phyloP scores from a whole-genome alignment of 2,329 filamentous ascomycete species.

The Ceratocystis eucalypticola region DNA sequence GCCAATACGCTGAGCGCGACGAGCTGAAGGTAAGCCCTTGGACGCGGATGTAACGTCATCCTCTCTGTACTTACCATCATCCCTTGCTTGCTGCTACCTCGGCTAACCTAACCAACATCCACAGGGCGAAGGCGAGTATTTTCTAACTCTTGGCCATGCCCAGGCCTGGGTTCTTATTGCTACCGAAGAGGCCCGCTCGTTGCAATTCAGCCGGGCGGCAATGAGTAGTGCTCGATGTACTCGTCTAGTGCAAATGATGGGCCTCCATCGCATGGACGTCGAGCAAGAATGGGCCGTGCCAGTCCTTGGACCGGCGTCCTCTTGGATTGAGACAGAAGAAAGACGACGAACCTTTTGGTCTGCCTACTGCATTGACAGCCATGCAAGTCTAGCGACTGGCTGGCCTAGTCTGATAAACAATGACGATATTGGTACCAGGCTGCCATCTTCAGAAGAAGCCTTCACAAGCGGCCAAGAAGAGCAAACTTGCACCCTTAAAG shows the following conservation, averaged over 20 bases:
- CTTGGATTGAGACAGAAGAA: conserved; percentile 68
- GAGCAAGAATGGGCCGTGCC: conserved; percentile 54
- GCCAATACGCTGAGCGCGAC: conserved; percentile 71
- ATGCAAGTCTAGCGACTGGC: conserved; percentile 76
- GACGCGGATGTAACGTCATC: not conserved
- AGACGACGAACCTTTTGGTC: conserved; percentile 77
- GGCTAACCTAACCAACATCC: not conserved
- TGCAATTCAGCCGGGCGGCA: conserved; percentile 76
- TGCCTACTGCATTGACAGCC: conserved; percentile 68
- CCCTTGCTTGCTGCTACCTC: not conserved
- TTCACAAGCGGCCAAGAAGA: conserved; percentile 55
- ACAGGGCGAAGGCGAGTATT: conserved; percentile 60
- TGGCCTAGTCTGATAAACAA: conserved; percentile 76
- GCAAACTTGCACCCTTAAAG: conserved; percentile 47
- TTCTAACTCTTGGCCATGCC: conserved; percentile 64
- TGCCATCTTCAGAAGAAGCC: conserved; percentile 68
- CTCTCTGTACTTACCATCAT: not conserved
- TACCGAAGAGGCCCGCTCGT: conserved; percentile 68
- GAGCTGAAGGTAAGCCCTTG: conserved; percentile 53
- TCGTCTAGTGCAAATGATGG: conserved; percentile 69
- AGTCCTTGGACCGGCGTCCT: conserved; percentile 55
- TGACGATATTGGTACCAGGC: conserved; percentile 59
- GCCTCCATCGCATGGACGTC: conserved; percentile 64
- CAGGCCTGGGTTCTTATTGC: conserved; percentile 67
- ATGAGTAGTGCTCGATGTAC: conserved; percentile 62